Conservation (phyloP, 352 stramenopile genomes). For the Halophytophthora batemanensis region DNA sequence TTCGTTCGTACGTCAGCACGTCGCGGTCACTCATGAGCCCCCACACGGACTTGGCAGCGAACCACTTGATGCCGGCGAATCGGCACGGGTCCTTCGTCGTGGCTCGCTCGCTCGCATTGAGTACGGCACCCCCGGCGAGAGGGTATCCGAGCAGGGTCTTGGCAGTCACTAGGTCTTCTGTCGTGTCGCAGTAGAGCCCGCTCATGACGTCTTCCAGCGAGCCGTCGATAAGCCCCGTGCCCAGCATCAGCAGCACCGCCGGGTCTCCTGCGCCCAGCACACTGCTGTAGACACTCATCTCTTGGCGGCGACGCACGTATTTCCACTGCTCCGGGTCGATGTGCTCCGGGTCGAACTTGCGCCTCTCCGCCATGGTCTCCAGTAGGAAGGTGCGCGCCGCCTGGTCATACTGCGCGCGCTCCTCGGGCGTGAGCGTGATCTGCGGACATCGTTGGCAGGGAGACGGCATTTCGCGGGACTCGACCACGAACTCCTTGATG, state of each 20-base stretch:
- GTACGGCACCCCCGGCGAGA: slow-evolving; percentile 27
- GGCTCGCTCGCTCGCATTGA: slow-evolving; percentile 29
- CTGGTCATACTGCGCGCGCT: slow-evolving; percentile 25
- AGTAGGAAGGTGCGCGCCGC: slow-evolving; percentile 20
- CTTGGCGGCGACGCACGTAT: slow-evolving; percentile 23
- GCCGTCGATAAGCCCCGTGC: slow-evolving; percentile 25
- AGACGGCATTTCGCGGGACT: no score
- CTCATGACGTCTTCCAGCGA: slow-evolving; percentile 38
- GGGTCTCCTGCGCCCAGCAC: slow-evolving; percentile 22
- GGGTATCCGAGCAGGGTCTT: slow-evolving; percentile 37
- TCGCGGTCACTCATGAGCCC: slow-evolving; percentile 31
- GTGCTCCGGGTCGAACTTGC: slow-evolving; percentile 26
- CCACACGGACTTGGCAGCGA: slow-evolving; percentile 25
- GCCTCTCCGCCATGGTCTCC: slow-evolving; percentile 22
- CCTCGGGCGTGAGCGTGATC: slow-evolving; percentile 20
- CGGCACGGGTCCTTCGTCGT: slow-evolving; percentile 30
- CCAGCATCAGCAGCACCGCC: slow-evolving; percentile 29
- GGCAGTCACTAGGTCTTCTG: slow-evolving; percentile 29
- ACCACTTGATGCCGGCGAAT: slow-evolving; percentile 55
- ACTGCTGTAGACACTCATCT: slow-evolving; percentile 36
- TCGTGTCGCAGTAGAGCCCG: slow-evolving; percentile 43
- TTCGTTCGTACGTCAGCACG: slow-evolving; percentile 41
- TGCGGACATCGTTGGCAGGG: slow-evolving; percentile 26
- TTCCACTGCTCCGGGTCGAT: slow-evolving; percentile 30
- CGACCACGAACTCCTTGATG: no score